Base-by-base conservation (phyloP, 108 stramenopile species). In the Aurantiochytrium sp. region DNA sequence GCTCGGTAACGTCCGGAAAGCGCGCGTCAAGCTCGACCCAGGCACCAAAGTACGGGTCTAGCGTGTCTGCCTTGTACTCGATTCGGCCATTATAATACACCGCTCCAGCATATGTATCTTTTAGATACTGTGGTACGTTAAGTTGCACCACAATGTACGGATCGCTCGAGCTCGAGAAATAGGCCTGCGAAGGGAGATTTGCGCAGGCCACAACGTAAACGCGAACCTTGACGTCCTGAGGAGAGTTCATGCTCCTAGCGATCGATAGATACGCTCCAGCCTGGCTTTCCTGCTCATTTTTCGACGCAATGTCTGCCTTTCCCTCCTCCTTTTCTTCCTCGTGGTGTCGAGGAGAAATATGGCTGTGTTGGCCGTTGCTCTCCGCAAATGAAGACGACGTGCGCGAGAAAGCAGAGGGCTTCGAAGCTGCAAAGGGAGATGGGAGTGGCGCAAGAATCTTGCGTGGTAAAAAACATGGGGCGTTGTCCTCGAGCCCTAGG, bases 21-120 rank as follows among this genome's bases (percentile, higher is more conserved):
- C 44, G 44, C 6, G 76, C 76, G 76, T 83, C 76, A 12, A 83
- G 76, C 76, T 83, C 76, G 6, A 83, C 44, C 76, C 76, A 83
- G 49, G 76, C 51, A 12, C 76, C 76, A 53, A 83, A 83, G 51
- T 53, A 83, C n/a, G 76, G 76, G 51, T 83, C 76, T 0, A 83
- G 51, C 16, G 76, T 83, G 12, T 83, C 51, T 35, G 76, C 8
- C 76, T 83, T 83, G 76, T 83, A 83, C 16, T 55, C 6, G 0
- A 45, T 6, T 18, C 76, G 6, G 6, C 51, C 76, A 23, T 83
- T 83, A 1, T 28, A 28, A 23, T 47, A 53, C 49, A 28, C 28
- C 14, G 51, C 51, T 6, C 76, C 76, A 25, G 49, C 14, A 45
- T 83, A 83, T 2, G 19, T 83, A 4, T 47, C 45, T 23, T 83